Percentiles rank a stretch among this genome's conserved stretches.
phyloP scores from a whole-genome alignment of 768 basidiomycete genomes.

The Boletus tomentosulus region DNA sequence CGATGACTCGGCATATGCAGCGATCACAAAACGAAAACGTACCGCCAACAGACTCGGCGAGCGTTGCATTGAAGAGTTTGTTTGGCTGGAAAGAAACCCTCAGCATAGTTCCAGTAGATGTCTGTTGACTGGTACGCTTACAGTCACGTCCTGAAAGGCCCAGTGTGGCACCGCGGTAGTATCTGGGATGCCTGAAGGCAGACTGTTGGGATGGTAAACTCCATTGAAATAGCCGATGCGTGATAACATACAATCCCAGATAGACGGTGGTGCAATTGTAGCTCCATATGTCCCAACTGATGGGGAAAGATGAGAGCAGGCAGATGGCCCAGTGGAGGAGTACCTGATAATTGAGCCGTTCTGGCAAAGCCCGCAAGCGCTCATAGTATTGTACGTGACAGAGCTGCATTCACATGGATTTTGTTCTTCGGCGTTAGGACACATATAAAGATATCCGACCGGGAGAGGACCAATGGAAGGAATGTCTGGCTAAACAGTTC shows the following conservation, averaged over 20 bases:
- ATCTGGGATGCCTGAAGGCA: constrained; percentile 42
- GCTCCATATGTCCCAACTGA: constrained; percentile 51
- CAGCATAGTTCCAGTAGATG: background rate
- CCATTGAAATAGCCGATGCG: background rate
- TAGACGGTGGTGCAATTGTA: constrained; percentile 42
- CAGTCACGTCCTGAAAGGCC: constrained; percentile 56
- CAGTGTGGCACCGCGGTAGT: constrained; percentile 53
- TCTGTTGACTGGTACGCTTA: constrained; percentile 22
- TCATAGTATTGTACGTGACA: constrained; percentile 51
- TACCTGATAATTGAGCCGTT: constrained; percentile 37
- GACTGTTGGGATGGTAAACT: constrained; percentile 30
- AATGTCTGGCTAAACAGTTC: constrained; percentile 27
- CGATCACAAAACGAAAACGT: background rate
- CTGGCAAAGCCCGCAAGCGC: constrained; percentile 58
- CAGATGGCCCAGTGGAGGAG: background rate
- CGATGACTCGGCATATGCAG: background rate
- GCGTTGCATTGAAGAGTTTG: constrained; percentile 37
- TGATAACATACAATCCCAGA: constrained; percentile 18
- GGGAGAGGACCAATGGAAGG: constrained; percentile 37
- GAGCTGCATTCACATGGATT: constrained; percentile 51
- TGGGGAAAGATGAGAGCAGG: constrained; percentile 1
- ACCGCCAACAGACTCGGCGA: constrained; percentile 34
- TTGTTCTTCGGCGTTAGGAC: constrained; percentile 27
- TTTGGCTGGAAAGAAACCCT: constrained; percentile 22
- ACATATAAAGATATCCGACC: constrained; percentile 21